Base-by-base conservation (phyloP, 306 rosid species). In the Cucurbita ficifolia region DNA sequence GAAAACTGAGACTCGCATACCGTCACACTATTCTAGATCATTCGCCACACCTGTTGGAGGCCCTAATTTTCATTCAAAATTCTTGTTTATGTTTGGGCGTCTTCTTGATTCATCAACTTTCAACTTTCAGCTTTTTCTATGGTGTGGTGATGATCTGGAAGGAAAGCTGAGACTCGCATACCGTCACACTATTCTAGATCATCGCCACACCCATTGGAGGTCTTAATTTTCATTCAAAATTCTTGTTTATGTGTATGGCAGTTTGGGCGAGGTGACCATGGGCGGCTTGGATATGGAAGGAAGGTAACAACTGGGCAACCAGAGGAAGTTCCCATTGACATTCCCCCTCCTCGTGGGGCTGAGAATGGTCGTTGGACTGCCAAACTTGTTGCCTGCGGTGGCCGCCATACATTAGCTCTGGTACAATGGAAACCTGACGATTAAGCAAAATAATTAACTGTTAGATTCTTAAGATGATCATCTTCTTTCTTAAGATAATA, bases 241-340 rank as follows among this genome's bases (percentile, higher is more conserved):
- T 7, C 14, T 16, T 36, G 11, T 17, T 49, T 49, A 35, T 11
- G 11, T 46, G 12, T 21, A 7, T 46, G 39, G 14, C 91, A 95
- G 97, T 95, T 91, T 75, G 99, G 96, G 74, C 81, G 99, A 64
- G 97, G 97, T 35, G 99, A 95, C 80, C 99, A 95, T 73, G 99
- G 99, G 14, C 92, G 99, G 18, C 99, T 95, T 46, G 99, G 99
- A 72, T 89, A 88, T 74, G 99, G 99, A 75, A 83, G 97, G 82
- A 95, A 95, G 84, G 90, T 86, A 17, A 91, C 99, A 10, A 95
- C 96, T 0, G 99, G 99, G 69, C 97, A 95, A 51, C 99, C 99
- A 60, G 79, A 88, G 85, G 97, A 95, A 82, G 97, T 91, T 48
- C 96, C 99, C 57, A 86, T 95, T 59, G 75, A 76, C 72, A 79